Evolutionary conservation across 225 moss, liverwort and hornwort species (phyloP).

Genomic region (Sphagnum contortum): DNA sequence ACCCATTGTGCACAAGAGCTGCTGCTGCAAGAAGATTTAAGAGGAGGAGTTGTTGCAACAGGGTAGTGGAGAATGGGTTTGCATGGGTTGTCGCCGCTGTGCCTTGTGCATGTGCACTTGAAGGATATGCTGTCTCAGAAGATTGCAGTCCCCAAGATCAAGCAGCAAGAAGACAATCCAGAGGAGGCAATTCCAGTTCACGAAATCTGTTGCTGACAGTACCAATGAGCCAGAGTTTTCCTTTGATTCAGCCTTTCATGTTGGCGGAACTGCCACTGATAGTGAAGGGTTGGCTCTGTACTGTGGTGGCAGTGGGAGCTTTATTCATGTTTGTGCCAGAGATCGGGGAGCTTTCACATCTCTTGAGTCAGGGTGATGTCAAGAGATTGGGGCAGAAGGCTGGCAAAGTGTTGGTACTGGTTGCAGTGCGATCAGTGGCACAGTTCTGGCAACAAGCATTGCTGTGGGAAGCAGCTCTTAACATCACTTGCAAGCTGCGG

Average conservation of each 20-base stretch:
- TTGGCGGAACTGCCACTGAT: conserved; percentile 36
- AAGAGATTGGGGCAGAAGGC: conserved; percentile 34
- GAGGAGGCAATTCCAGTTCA: too few relatives aligned
- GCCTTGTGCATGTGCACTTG: too few relatives aligned
- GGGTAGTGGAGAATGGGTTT: too few relatives aligned
- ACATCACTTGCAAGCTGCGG: conserved; percentile 65
- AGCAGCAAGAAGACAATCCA: too few relatives aligned
- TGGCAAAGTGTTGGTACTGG: conserved; percentile 40
- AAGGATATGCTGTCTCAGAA: too few relatives aligned
- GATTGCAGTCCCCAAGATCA: too few relatives aligned
- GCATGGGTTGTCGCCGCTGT: too few relatives aligned
- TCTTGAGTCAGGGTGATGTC: conserved; percentile 58
- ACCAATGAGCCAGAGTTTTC: conserved; percentile 28
- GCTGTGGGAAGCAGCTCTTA: conserved; percentile 76
- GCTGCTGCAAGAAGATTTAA: too few relatives aligned
- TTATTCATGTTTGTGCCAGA: conserved; percentile 68
- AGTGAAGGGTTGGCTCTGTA: conserved; percentile 68
- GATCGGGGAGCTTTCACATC: conserved; percentile 50
- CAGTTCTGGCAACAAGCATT: conserved; percentile 89
- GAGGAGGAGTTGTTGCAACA: too few relatives aligned
- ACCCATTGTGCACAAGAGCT: too few relatives aligned
- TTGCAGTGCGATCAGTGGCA: conserved; percentile 53
- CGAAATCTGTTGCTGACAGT: not conserved
- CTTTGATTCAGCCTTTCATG: conserved; percentile 52
- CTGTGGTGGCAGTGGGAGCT: conserved; percentile 54